Conservation (phyloP, 2,329 filamentous ascomycete genomes). For the Aspergillus latus region DNA sequence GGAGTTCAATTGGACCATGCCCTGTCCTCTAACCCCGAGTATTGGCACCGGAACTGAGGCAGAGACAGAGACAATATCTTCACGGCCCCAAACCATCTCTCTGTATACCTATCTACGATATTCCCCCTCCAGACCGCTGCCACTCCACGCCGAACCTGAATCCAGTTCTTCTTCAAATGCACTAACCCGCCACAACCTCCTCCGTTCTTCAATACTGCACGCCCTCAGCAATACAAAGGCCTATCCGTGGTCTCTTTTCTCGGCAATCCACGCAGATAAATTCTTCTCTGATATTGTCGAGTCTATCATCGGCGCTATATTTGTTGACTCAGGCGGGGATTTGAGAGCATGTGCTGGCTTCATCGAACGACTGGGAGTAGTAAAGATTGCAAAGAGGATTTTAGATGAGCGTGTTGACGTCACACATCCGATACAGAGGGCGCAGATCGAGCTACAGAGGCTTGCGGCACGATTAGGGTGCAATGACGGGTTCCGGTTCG, state of each 20-base stretch:
- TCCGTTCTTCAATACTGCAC: constrained; percentile 52
- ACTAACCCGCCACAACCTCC: constrained; percentile 46
- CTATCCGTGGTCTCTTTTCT: constrained; percentile 77
- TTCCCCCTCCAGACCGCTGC: constrained; percentile 19
- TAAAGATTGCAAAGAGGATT: constrained; percentile 62
- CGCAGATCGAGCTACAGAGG: constrained; percentile 50
- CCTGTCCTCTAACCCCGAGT: constrained; percentile 12
- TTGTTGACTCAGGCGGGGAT: constrained; percentile 69
- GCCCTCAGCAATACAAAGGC: constrained; percentile 34
- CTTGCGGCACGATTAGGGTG: constrained; percentile 14
- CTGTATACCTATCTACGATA: constrained; percentile 70
- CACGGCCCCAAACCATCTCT: constrained; percentile 37
- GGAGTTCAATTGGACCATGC: constrained; percentile 40
- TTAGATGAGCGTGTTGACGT: constrained; percentile 58
- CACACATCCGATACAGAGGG: constrained; percentile 64
- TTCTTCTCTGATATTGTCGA: constrained; percentile 84
- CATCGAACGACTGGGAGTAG: constrained; percentile 63
- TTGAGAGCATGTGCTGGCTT: constrained; percentile 61
- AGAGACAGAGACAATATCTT: constrained; percentile 26
- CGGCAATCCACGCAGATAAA: constrained; percentile 67
- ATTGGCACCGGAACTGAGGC: constrained; percentile 5
- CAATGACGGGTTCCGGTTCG: constrained; percentile 7
- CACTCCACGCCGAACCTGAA: constrained; percentile 7
- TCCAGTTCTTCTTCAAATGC: not conserved
- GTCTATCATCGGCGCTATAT: constrained; percentile 75